A percentile compares a stretch with the other conserved stretches of the same genome.
These are phyloP conservation scores for Bathelium albidoporum DNA, from an alignment of 495 filamentous ascomycete genomes.

Conservation along the genomic window DNA sequence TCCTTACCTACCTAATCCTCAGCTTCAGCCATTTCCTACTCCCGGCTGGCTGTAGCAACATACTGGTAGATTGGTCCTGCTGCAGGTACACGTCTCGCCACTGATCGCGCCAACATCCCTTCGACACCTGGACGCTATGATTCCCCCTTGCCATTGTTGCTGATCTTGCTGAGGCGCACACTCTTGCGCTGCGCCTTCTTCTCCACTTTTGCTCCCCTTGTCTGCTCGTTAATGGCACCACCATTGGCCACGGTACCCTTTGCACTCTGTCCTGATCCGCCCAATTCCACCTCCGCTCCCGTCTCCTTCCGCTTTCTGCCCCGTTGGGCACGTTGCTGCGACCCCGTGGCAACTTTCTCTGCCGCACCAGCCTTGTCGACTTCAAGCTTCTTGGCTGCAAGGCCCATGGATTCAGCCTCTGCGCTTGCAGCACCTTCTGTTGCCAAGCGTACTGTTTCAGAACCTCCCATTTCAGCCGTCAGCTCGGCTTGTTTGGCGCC, in stretches of 20 bases:
- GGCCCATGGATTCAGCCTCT: constrained; percentile 1
- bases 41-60: not conserved
- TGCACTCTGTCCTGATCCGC: not conserved
- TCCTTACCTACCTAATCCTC: not conserved
- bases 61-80: too few relatives aligned
- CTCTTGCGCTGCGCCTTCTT: not conserved
- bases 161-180: not conserved
- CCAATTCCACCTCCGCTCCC: not conserved
- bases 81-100: too few relatives aligned
- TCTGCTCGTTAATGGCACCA: not conserved
- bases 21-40: not conserved
- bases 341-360: not conserved
- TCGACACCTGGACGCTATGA: not conserved
- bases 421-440: not conserved
- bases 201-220: not conserved
- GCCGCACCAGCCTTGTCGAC: not conserved
- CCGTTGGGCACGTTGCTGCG: not conserved
- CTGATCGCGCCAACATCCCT: too few relatives aligned
- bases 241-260: not conserved
- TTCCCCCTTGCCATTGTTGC: not conserved
- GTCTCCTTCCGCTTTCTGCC: not conserved
- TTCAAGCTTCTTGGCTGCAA: not conserved
- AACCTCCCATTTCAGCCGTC: not conserved
- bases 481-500: not conserved
- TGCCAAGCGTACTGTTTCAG: not conserved